Evolutionary conservation across 148 eudicot species (phyloP).

Genomic region (Drosera capensis): DNA sequence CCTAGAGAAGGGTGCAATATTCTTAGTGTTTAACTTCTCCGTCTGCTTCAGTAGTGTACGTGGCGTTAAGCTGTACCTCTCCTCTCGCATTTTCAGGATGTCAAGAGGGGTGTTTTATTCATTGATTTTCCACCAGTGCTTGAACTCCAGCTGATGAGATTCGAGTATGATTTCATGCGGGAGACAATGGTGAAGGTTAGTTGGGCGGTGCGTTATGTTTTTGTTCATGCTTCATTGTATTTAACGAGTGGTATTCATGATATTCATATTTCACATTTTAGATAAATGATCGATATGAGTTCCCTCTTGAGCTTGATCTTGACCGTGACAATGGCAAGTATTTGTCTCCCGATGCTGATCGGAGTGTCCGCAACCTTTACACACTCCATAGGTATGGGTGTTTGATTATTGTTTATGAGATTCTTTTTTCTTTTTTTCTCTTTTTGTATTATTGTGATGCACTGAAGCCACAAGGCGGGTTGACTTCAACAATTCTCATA

Average conservation of each 20-base stretch:
- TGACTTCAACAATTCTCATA: too few relatives aligned
- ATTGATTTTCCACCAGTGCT: conserved; percentile 34
- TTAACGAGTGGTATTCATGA: background rate
- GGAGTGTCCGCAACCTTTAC: conserved; percentile 70
- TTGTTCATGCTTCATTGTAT: background rate
- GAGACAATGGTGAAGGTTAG: conserved; percentile 24
- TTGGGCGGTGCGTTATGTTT: conserved; percentile 8
- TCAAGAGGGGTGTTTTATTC: conserved; percentile 32
- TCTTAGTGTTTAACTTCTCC: too few relatives aligned
- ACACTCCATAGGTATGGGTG: conserved; percentile 72
- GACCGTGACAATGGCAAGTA: conserved; percentile 84
- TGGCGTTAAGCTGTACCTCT: background rate
- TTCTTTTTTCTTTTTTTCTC: background rate
- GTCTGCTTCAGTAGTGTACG: background rate
- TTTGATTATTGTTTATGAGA: background rate
- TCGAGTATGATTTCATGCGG: conserved; percentile 26
- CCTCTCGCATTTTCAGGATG: conserved; percentile 26
- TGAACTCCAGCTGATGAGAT: conserved; percentile 26
- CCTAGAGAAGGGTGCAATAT: too few relatives aligned
- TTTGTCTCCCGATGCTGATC: conserved; percentile 83
- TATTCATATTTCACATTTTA: conserved; percentile 4
- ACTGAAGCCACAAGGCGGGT: background rate
- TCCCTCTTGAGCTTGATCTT: conserved; percentile 88
- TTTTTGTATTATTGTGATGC: conserved; percentile 1
- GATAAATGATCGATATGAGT: conserved; percentile 97